Conservation (phyloP, 495 filamentous ascomycete genomes). For the Rostrohypoxylon terebratum region DNA sequence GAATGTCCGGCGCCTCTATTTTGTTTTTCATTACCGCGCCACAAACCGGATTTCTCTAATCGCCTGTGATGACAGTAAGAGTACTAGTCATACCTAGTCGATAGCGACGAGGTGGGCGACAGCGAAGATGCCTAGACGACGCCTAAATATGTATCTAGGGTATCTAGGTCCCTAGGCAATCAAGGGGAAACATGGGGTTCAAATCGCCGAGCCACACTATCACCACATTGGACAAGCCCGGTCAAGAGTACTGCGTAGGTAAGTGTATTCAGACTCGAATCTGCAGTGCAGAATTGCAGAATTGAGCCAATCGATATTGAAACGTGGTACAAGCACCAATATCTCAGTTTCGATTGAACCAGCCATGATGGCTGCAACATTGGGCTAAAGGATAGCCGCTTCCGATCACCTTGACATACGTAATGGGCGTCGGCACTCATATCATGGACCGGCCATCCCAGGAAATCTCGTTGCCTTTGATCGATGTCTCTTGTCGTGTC, state of each 20-base stretch:
- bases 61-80: neutral
- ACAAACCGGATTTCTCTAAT: neutral
- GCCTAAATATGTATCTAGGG: neutral
- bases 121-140: neutral
- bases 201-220: constrained; percentile 24
- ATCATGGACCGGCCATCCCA: constrained; percentile 18
- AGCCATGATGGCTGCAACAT: constrained; percentile 33
- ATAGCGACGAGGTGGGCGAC: neutral
- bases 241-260: neutral
- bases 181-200: neutral
- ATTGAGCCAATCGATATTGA: constrained; percentile 31
- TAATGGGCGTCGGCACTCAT: constrained; percentile 26
- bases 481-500: constrained; percentile 34
- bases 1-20: neutral
- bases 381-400: constrained; percentile 20
- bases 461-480: constrained; percentile 11
- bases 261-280: constrained; percentile 12
- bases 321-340: constrained; percentile 33
- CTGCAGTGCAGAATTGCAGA: constrained; percentile 9
- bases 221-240: constrained; percentile 16
- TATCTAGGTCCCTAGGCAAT: neutral
- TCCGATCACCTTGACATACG: constrained; percentile 27
- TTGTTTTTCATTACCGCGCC: neutral
- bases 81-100: neutral
- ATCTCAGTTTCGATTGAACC: constrained; percentile 10